phyloP scores from a whole-genome alignment of 768 basidiomycete genomes.

The Collybia nuda region DNA sequence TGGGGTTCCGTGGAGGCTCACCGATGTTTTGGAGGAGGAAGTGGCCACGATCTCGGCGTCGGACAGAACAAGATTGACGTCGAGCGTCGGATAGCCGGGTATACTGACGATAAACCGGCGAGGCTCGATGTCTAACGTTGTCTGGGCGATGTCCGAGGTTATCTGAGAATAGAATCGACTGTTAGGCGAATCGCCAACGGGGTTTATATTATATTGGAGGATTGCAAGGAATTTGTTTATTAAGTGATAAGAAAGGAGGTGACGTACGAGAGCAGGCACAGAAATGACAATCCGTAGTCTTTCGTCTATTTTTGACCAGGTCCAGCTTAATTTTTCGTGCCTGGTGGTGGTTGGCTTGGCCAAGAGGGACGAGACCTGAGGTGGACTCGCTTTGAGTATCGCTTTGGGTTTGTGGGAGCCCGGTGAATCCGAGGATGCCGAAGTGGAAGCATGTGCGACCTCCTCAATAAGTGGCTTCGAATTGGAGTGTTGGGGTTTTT shows the following conservation, averaged over 20 bases:
- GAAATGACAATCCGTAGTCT: conserved; percentile 47
- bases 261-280: conserved; percentile 59
- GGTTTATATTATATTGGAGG: too few relatives aligned
- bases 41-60: conserved; percentile 53
- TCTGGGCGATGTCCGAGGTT: conserved; percentile 37
- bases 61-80: conserved; percentile 54
- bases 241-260: not conserved
- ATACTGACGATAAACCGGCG: conserved; percentile 53
- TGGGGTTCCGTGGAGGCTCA: conserved; percentile 8
- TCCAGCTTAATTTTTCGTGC: conserved; percentile 45
- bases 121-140: conserved; percentile 67
- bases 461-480: conserved; percentile 51
- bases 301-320: conserved; percentile 44
- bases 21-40: conserved; percentile 13
- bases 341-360: conserved; percentile 5
- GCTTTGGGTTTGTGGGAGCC: conserved; percentile 29
- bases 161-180: conserved; percentile 33
- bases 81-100: conserved; percentile 47
- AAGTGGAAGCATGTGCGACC: conserved; percentile 11
- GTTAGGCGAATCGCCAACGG: too few relatives aligned
- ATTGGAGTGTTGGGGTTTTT: conserved; percentile 1
- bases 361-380: conserved; percentile 2
- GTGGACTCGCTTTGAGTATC: conserved; percentile 37
- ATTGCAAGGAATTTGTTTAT: not conserved
- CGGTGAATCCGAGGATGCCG: conserved; percentile 3